These are phyloP conservation scores for Yamadazyma philogaea DNA, from an alignment of 805 yeast species.

Conservation along the genomic window DNA sequence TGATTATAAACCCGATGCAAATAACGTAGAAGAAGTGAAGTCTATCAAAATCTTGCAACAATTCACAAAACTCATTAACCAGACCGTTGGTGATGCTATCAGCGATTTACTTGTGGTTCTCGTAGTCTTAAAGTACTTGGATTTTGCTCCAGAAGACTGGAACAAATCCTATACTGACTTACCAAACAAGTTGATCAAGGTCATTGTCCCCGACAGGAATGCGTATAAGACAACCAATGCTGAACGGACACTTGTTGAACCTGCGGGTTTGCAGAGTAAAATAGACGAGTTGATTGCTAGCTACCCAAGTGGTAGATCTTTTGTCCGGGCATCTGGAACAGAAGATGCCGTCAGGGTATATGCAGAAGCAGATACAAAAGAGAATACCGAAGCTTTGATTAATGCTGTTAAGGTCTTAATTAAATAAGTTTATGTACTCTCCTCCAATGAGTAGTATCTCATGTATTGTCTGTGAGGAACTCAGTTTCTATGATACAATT, in stretches of 20 bases:
- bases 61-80: slow-evolving; percentile 77
- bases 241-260: slow-evolving; percentile 75
- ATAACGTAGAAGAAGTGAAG: slow-evolving; percentile 41
- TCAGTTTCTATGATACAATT: slow-evolving; percentile 25
- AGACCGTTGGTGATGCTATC: slow-evolving; percentile 97
- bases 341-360: slow-evolving; percentile 96
- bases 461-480: background rate
- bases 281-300: slow-evolving; percentile 65
- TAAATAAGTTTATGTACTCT: slow-evolving; percentile 9
- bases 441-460: background rate
- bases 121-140: slow-evolving; percentile 54
- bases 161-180: slow-evolving; percentile 72
- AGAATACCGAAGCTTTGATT: slow-evolving; percentile 28
- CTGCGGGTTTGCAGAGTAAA: slow-evolving; percentile 68
- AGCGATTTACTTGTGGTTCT: slow-evolving; percentile 84
- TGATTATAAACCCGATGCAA: slow-evolving; percentile 24
- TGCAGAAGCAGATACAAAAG: slow-evolving; percentile 69
- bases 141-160: slow-evolving; percentile 70
- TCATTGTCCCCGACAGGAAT: slow-evolving; percentile 76
- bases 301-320: slow-evolving; percentile 68
- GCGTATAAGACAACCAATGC: slow-evolving; percentile 84
- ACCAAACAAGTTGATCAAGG: slow-evolving; percentile 82
- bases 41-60: slow-evolving; percentile 55
- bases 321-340: slow-evolving; percentile 96
- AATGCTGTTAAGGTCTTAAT: slow-evolving; percentile 22